phyloP scores from a whole-genome alignment of 2,329 filamentous ascomycete species.

The Fusarium nygamai region DNA sequence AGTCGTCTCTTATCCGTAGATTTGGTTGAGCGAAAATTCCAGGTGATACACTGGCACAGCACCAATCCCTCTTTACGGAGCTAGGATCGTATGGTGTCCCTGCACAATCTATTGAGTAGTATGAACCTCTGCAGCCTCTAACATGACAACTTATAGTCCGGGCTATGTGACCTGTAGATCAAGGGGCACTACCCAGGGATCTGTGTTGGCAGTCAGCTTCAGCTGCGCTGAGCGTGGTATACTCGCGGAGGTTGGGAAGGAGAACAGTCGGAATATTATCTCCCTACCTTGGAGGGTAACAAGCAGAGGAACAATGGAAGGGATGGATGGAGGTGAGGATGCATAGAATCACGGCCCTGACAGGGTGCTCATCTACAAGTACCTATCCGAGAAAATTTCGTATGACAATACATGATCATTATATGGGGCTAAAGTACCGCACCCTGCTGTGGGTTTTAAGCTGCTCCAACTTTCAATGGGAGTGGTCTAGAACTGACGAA shows the following conservation, averaged over 20 bases:
- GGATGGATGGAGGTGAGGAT: constrained; percentile 20
- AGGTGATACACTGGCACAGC: constrained; percentile 37
- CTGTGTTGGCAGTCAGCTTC: not conserved
- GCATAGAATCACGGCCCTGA: constrained; percentile 11
- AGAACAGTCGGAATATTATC: constrained; percentile 18
- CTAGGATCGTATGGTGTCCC: constrained; percentile 28
- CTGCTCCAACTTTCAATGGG: constrained; percentile 31
- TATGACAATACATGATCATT: constrained; percentile 50
- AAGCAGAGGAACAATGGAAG: constrained; percentile 16
- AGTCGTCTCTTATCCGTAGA: constrained; percentile 7
- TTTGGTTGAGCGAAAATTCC: constrained; percentile 16
- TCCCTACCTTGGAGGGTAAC: constrained; percentile 7
- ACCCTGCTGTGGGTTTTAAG: constrained; percentile 32
- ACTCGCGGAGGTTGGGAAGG: constrained; percentile 1
- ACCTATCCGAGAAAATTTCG: constrained; percentile 48
- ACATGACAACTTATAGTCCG: constrained; percentile 16
- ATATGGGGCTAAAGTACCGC: constrained; percentile 48
- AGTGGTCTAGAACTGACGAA: constrained; percentile 40
- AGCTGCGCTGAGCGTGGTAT: not conserved
- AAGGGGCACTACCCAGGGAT: not conserved
- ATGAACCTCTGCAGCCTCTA: not conserved
- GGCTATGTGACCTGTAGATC: constrained; percentile 1
- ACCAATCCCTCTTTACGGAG: constrained; percentile 24
- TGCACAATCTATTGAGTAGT: constrained; percentile 30
- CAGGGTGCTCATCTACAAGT: constrained; percentile 44